Base-by-base conservation (phyloP, 129 eudicot species). In the Centrapalus pauciflorus region DNA sequence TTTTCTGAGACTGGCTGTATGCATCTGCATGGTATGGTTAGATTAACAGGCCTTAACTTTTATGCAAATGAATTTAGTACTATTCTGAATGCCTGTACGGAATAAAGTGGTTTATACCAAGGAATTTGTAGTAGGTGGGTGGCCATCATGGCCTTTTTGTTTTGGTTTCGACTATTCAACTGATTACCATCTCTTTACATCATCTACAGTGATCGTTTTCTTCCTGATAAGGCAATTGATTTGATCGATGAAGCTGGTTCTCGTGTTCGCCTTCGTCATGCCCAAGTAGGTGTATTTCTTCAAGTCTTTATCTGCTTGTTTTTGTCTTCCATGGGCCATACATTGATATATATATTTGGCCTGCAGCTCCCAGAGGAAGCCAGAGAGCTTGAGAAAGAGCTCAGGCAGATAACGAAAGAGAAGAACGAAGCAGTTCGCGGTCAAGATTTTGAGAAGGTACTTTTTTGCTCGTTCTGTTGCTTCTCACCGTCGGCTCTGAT, bases 181-280 rank as follows among this genome's bases (percentile, higher is more conserved):
- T 67, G 52, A 55, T 16, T 5, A 38, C 14, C n/a, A n/a, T 74
- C 3, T 52, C 3, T 26, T 27, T 54, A 35, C 76, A 29, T 71
- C 9, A 48, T 8, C 20, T 71, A 34, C 77, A 90, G 97, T 76
- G 97, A 90, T 62, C 95, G 97, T 0, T 90, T 86, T 55, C 87
- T 86, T 67, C 97, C 97, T 11, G 97, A 90, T 74, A 90, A 90
- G 77, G 97, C 97, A 26, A 90, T 90, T 63, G 97, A 90, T 74
- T 72, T 90, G 66, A 33, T 90, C 38, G 97, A 90, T 80, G 97
- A 90, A 80, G 97, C 97, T 67, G 97, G 97, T 75, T 90, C 97
- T 30, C 81, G 95, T 28, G 97, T 90, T 62, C 76, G 97, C 38
- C 87, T 90, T 61, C 88, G 84, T 41, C 97, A 90, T 35, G 95